Evolutionary conservation across 192 early-diverging fungal species (phyloP), one percentile per base, ranked within the genome.

Genomic region (Backusella mclennaniae): DNA sequence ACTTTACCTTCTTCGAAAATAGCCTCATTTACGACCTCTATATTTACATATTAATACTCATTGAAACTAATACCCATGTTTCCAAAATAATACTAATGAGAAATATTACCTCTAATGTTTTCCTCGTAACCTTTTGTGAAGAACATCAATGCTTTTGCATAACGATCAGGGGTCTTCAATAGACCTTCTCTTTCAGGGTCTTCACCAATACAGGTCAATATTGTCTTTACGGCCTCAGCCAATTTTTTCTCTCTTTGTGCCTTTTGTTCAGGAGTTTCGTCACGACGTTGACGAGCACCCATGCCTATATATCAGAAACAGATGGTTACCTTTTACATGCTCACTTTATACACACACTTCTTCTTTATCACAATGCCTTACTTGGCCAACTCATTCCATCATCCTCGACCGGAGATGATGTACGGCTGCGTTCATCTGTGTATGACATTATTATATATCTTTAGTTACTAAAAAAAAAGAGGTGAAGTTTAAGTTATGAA

Each of bases 61-160:
- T 1, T 17, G 35, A 76, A n/a, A 39, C n/a, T 12, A n/a, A 29
- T 31, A 0, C 46, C 35, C 15, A 23, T 42, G 41, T 14, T 17
- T 44, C 15, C 46, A 29, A 31, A 6, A 26, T 23, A 31, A n/a
- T 5, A 19, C 9, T 36, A 5, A 14, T 63, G 53, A 74, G 5
- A 49, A 49, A 21, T 19, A 19, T 76, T 84, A 91, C 88, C 86
- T 77, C 88, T 89, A 74, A 99, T 88, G 23, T 90, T 92, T 82
- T 92, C 90, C 82, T 99, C 97, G 84, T 99, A 99, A n/a, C 98
- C 98, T 83, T 98, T 94, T 19, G 98, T 97, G 78, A 99, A 95
- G 77, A 98, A 99, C 92, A 97, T 93, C 26, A 99, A 84, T 8
- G 98, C 97, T 84, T 97, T 96, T 44, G 98, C 98, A 83, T 97